These are phyloP conservation scores for Aspergillus nanangensis DNA, from an alignment of 495 filamentous ascomycete species.

Conservation along the genomic window DNA sequence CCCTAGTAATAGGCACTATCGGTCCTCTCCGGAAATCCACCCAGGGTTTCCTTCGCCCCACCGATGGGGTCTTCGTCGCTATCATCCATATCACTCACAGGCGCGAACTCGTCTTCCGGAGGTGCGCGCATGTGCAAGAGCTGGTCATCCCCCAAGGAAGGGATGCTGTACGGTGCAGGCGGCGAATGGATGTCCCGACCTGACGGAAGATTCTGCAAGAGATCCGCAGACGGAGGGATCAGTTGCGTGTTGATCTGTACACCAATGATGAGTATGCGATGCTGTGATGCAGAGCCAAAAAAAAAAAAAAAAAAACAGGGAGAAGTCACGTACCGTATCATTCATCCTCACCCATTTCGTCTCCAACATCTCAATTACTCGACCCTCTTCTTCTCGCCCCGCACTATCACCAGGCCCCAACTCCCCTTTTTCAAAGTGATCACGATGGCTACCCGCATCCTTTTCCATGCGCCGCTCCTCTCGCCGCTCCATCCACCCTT, in stretches of 20 bases:
- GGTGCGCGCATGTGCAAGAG: slow-evolving; percentile 47
- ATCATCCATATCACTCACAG: slow-evolving; percentile 35
- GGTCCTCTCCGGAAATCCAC: slow-evolving; percentile 36
- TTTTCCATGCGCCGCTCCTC: slow-evolving; percentile 61
- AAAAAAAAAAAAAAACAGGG: not conserved
- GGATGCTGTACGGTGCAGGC: slow-evolving; percentile 53
- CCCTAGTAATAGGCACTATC: slow-evolving; percentile 45
- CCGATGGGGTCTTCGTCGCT: slow-evolving; percentile 44
- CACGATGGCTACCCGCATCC: slow-evolving; percentile 52
- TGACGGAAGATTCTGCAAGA: slow-evolving; percentile 74
- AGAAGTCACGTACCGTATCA: slow-evolving; percentile 83
- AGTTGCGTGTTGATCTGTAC: slow-evolving; percentile 74
- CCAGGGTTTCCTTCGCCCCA: slow-evolving; percentile 33
- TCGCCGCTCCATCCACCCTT: slow-evolving; percentile 45
- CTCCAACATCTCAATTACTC: slow-evolving; percentile 81
- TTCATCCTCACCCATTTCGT: slow-evolving; percentile 89
- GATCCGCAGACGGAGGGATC: slow-evolving; percentile 62
- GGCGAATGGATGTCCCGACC: slow-evolving; percentile 79
- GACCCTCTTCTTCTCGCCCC: slow-evolving; percentile 76
- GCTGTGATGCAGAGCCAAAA: slow-evolving; percentile 1
- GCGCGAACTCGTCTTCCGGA: slow-evolving; percentile 29
- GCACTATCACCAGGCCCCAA: slow-evolving; percentile 77
- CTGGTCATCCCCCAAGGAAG: slow-evolving; percentile 50
- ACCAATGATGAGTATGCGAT: not conserved
- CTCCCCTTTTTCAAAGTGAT: slow-evolving; percentile 51